Conservation (phyloP, 2,329 filamentous ascomycete genomes). For the Trichophyton simii region DNA sequence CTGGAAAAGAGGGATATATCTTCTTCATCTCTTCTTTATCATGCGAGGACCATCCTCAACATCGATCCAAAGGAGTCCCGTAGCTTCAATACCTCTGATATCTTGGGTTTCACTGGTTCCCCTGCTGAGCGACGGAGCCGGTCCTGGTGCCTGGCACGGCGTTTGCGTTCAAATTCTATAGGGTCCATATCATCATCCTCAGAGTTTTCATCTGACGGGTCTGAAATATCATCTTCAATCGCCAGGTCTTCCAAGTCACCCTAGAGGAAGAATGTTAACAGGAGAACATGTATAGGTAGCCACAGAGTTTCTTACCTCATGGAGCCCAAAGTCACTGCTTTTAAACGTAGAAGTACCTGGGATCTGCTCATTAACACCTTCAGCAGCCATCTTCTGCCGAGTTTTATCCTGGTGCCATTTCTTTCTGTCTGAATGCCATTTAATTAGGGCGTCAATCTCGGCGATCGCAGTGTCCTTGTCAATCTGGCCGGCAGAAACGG, state of each 20-base stretch:
- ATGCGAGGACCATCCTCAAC: slow-evolving; percentile 67
- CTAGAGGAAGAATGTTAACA: slow-evolving; percentile 22
- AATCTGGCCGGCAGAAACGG: slow-evolving; percentile 52
- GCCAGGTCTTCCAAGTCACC: slow-evolving; percentile 72
- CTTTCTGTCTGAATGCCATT: slow-evolving; percentile 91
- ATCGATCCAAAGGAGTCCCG: slow-evolving; percentile 68
- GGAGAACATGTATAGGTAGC: neutral
- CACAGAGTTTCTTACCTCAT: slow-evolving; percentile 44
- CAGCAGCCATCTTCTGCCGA: slow-evolving; percentile 94
- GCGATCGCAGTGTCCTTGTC: slow-evolving; percentile 58
- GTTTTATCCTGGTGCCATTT: slow-evolving; percentile 99
- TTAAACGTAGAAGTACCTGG: slow-evolving; percentile 51
- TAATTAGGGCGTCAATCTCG: slow-evolving; percentile 76
- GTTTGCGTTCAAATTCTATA: slow-evolving; percentile 71
- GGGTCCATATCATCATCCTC: slow-evolving; percentile 71
- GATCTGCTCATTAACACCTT: slow-evolving; percentile 35
- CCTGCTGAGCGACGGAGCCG: slow-evolving; percentile 63
- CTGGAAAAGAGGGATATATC: neutral
- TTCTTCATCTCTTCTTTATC: slow-evolving; percentile 36
- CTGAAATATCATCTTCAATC: slow-evolving; percentile 60
- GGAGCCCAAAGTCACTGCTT: slow-evolving; percentile 77
- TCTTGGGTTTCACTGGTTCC: slow-evolving; percentile 66
- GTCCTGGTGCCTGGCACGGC: slow-evolving; percentile 65
- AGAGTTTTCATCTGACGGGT: slow-evolving; percentile 53
- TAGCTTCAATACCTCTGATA: slow-evolving; percentile 70